Conservation (phyloP, 345 rosid species). For the Eucalyptus globulus region DNA sequence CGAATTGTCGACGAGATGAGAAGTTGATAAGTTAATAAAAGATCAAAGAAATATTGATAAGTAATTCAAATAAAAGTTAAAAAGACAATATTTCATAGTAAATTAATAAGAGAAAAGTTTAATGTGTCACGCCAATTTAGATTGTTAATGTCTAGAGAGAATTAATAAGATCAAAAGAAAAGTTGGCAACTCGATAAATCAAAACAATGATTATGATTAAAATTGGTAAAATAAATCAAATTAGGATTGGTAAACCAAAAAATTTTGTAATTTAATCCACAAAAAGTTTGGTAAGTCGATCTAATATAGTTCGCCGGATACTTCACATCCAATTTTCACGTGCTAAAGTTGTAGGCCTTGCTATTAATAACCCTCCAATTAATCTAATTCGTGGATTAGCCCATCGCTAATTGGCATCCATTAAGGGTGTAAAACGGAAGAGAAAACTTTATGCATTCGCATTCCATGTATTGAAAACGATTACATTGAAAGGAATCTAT, state of each 20-base stretch:
- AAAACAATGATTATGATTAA: not conserved
- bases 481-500: not conserved
- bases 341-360: not conserved
- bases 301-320: not conserved
- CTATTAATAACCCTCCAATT: not conserved
- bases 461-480: not conserved
- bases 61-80: not conserved
- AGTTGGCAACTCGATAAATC: not conserved
- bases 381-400: not conserved
- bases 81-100: not conserved
- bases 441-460: not conserved
- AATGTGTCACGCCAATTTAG: not conserved
- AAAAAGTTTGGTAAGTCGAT: not conserved
- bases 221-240: not conserved
- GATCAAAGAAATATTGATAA: not conserved
- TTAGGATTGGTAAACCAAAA: not conserved
- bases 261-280: not conserved
- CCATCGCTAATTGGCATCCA: not conserved
- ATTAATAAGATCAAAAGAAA: not conserved
- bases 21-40: not conserved
- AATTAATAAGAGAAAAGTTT: not conserved
- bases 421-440: not conserved
- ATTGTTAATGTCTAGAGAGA: not conserved
- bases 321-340: not conserved
- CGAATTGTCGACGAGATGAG: fast-evolving